Evolutionary conservation across 495 filamentous ascomycete species (phyloP).

Genomic region (Neurospora sublineolata): DNA sequence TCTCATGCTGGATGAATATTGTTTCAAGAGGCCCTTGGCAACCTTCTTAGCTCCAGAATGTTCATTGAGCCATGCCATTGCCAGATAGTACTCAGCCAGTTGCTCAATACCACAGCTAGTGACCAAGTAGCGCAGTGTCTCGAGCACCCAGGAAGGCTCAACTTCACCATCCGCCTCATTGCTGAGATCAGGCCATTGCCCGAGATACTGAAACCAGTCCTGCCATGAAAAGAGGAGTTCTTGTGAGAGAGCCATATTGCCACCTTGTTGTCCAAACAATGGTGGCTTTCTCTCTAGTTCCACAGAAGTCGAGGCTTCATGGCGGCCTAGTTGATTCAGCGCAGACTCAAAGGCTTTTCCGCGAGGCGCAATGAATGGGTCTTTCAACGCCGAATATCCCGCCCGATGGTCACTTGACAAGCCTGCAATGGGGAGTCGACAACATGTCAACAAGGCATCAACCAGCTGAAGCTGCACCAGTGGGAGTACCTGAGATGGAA

Average conservation of each 20-base stretch:
- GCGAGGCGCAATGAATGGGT: constrained; percentile 25
- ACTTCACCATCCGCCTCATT: constrained; percentile 11
- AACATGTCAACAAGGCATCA: constrained; percentile 60
- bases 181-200: constrained; percentile 6
- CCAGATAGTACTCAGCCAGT: constrained; percentile 61
- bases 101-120: constrained; percentile 28
- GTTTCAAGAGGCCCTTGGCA: constrained; percentile 62
- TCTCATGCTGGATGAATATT: constrained; percentile 47
- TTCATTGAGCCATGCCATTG: constrained; percentile 52
- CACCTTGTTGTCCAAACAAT: constrained; percentile 25
- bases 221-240: constrained; percentile 26
- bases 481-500: constrained; percentile 27
- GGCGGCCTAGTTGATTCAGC: neutral
- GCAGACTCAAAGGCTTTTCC: constrained; percentile 4
- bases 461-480: constrained; percentile 38
- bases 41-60: constrained; percentile 49
- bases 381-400: constrained; percentile 12
- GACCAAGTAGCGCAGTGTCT: constrained; percentile 46
- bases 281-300: constrained; percentile 18
- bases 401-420: neutral
- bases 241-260: constrained; percentile 20
- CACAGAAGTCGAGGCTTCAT: neutral
- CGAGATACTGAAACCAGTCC: constrained; percentile 29
- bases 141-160: constrained; percentile 37
- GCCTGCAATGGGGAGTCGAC: constrained; percentile 47